Percentiles rank a stretch among this genome's conserved stretches.
phyloP scores from a whole-genome alignment of 371 early-diverging fungal genomes.

The Furculomyces boomerangus region DNA sequence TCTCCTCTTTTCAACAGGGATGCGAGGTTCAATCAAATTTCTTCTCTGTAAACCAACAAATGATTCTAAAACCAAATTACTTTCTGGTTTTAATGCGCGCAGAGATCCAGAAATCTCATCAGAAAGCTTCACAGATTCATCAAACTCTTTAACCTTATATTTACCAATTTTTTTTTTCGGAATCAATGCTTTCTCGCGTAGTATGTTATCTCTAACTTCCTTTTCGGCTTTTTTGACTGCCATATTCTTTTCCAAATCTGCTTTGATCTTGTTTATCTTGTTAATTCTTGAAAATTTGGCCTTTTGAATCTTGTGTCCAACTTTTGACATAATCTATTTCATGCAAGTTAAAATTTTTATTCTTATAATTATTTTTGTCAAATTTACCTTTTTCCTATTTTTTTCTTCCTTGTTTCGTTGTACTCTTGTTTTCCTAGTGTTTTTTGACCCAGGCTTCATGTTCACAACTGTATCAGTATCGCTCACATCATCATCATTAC shows the following conservation, averaged over 20 bases:
- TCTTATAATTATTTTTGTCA: background rate
- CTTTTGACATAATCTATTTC: no score
- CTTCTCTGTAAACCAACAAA: constrained; percentile 69
- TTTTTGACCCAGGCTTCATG: background rate
- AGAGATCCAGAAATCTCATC: constrained; percentile 41
- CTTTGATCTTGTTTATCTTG: constrained; percentile 34
- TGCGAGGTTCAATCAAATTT: constrained; percentile 68
- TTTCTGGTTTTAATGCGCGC: constrained; percentile 57
- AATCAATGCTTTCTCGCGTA: constrained; percentile 23
- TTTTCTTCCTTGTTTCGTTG: constrained; percentile 28
- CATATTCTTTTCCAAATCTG: constrained; percentile 16
- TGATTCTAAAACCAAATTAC: constrained; percentile 61
- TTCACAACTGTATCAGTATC: constrained; percentile 6
- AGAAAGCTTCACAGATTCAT: constrained; percentile 31
- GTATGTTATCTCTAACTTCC: constrained; percentile 9
- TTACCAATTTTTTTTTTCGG: constrained; percentile 27
- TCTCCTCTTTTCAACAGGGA: constrained; percentile 27
- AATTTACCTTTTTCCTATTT: background rate
- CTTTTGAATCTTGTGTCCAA: no score
- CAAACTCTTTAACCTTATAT: constrained; percentile 13
- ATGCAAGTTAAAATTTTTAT: background rate
- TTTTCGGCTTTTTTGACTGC: constrained; percentile 8
- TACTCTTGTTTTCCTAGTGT: constrained; percentile 19
- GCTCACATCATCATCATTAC: constrained; percentile 1
- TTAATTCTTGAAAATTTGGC: constrained; percentile 11